Evolutionary conservation across 1,284 basidiomycete species (phyloP).

Genomic region (Pisolithus thermaeus): DNA sequence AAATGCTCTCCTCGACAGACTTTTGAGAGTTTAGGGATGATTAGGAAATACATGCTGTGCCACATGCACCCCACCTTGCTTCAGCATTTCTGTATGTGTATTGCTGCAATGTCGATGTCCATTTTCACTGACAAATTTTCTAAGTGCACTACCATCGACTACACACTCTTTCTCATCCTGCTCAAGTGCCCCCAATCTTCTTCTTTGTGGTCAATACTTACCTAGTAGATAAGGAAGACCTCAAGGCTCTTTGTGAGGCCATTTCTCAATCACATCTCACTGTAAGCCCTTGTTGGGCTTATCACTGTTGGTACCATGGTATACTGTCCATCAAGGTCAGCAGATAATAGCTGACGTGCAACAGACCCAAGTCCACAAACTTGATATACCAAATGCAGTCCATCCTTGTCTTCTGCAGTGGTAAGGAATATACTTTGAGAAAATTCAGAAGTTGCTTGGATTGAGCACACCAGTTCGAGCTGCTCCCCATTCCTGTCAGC

Average conservation of each 20-base stretch:
- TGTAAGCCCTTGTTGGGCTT: constrained; percentile 90
- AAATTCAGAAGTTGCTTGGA: constrained; percentile 98
- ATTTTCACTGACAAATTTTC: constrained; percentile 72
- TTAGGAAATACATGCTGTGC: no score
- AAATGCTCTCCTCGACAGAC: no score
- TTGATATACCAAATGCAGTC: constrained; percentile 96
- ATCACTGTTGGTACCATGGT: constrained; percentile 98
- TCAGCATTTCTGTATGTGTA: no score
- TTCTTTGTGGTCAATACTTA: constrained; percentile 98
- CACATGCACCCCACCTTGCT: no score
- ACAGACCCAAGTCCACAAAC: constrained; percentile 97
- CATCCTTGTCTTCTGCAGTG: constrained; percentile 98
- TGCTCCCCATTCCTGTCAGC: constrained; percentile 74
- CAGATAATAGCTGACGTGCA: constrained; percentile 4
- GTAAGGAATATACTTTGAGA: constrained; percentile 97
- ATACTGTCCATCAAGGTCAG: constrained; percentile 10
- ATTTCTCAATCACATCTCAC: constrained; percentile 89
- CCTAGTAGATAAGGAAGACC: constrained; percentile 84
- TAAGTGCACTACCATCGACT: constrained; percentile 99
- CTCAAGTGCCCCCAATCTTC: constrained; percentile 42
- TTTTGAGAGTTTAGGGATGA: no score
- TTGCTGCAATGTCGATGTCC: no score
- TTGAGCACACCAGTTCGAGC: constrained; percentile 42
- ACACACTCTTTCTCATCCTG: constrained; percentile 51
- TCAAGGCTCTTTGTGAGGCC: constrained; percentile 93